Percentiles rank a stretch among this genome's conserved stretches.
Evolutionary conservation across 495 filamentous ascomycete genomes (phyloP).

Genomic region (Annulohypoxylon moriforme): DNA sequence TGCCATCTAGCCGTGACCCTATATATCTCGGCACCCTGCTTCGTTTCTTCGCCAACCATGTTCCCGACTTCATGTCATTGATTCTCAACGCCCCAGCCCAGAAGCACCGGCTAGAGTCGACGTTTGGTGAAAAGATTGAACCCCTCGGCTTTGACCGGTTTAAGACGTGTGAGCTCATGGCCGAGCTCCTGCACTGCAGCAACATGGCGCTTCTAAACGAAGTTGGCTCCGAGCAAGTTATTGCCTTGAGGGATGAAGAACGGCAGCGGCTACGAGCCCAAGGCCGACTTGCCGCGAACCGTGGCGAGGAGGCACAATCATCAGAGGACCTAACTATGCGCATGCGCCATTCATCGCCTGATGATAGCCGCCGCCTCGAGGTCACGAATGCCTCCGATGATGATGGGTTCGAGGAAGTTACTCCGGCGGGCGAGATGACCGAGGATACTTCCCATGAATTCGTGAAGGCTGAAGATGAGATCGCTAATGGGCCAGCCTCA

Average conservation of each 20-base stretch:
- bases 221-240: conserved; percentile 86
- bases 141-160: conserved; percentile 97
- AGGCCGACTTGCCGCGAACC: conserved; percentile 62
- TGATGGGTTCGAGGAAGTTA: conserved; percentile 95
- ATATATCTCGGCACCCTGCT: conserved; percentile 97
- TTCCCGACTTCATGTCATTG: conserved; percentile 95
- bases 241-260: conserved; percentile 82
- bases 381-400: conserved; percentile 85
- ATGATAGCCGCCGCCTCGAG: conserved; percentile 68
- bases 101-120: conserved; percentile 61
- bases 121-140: conserved; percentile 91
- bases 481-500: conserved; percentile 45
- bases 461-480: conserved; percentile 61
- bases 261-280: conserved; percentile 80
- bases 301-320: conserved; percentile 52
- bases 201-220: conserved; percentile 99
- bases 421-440: conserved; percentile 71
- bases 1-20: conserved; percentile 86
- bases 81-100: conserved; percentile 74
- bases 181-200: conserved; percentile 95
- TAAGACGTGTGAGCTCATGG: conserved; percentile 99
- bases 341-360: conserved; percentile 58
- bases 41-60: conserved; percentile 86
- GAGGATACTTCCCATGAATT: conserved; percentile 69
- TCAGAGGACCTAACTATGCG: conserved; percentile 60